These are phyloP conservation scores for Dysphania ambrosioides DNA, from an alignment of 148 eudicot genomes.

Conservation along the genomic window DNA sequence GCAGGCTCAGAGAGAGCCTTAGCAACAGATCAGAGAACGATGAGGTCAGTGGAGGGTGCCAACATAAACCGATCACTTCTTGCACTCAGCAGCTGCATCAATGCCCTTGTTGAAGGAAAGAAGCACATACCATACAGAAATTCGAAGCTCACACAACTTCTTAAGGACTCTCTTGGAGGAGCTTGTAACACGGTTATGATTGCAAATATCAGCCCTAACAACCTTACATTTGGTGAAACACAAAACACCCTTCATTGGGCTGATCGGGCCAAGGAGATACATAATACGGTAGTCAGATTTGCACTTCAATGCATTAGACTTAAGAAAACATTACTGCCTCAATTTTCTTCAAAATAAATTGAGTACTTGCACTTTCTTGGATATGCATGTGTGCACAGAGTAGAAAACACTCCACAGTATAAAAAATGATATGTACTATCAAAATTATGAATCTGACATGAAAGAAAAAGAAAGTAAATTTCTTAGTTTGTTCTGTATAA, in stretches of 20 bases:
- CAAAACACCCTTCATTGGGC: constrained; percentile 98
- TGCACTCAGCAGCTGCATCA: constrained; percentile 90
- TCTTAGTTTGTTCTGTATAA: background rate
- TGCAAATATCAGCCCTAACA: constrained; percentile 83
- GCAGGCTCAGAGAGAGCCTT: constrained; percentile 92
- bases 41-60: constrained; percentile 83
- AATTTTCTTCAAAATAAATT: too few relatives aligned
- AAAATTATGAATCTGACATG: background rate
- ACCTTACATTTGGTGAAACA: constrained; percentile 71
- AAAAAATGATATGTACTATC: background rate
- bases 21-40: constrained; percentile 84
- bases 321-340: background rate
- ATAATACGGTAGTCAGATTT: constrained; percentile 51
- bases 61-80: constrained; percentile 79
- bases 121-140: constrained; percentile 88
- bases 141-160: constrained; percentile 89
- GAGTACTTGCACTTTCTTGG: background rate
- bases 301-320: background rate
- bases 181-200: constrained; percentile 91
- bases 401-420: too few relatives aligned
- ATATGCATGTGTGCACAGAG: background rate
- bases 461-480: too few relatives aligned
- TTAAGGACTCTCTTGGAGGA: constrained; percentile 87
- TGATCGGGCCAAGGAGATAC: constrained; percentile 87
- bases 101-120: constrained; percentile 89